Evolutionary conservation across 306 rosid genomes (phyloP).

Genomic region (Morella rubra): DNA sequence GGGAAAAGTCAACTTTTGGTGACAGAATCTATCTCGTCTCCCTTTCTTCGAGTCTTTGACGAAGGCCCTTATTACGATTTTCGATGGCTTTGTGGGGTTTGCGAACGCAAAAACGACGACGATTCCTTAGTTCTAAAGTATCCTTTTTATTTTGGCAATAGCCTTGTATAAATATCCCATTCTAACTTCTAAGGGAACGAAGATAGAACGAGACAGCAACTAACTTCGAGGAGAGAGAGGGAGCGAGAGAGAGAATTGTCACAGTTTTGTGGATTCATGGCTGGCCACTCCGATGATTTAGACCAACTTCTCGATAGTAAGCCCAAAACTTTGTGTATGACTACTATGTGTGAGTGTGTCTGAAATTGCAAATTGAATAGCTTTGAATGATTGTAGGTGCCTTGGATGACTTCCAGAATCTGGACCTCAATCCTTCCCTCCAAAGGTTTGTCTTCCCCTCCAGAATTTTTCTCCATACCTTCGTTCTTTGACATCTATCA

Average conservation of each 20-base stretch:
- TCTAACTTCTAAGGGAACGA: neutral
- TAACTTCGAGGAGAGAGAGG: neutral
- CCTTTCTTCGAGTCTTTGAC: neutral
- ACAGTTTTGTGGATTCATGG: slow-evolving; percentile 47
- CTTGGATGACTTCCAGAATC: slow-evolving; percentile 82
- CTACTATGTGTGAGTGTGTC: neutral
- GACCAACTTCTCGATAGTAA: slow-evolving; percentile 88
- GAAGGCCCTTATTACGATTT: too few species aligned
- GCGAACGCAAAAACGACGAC: neutral
- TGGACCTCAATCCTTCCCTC: slow-evolving; percentile 53
- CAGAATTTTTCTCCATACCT: neutral
- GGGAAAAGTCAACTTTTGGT: neutral
- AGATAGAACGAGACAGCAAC: neutral
- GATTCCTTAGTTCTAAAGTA: neutral
- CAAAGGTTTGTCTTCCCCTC: slow-evolving; percentile 41
- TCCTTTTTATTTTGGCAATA: neutral
- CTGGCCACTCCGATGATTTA: slow-evolving; percentile 62
- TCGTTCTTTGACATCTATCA: neutral
- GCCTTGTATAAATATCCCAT: neutral
- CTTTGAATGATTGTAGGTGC: slow-evolving; percentile 64
- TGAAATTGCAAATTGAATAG: slow-evolving; percentile 3
- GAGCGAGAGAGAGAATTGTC: neutral
- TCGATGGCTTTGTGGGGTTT: too few species aligned
- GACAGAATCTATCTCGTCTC: too few species aligned
- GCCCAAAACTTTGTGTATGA: neutral